Conservation (phyloP, 2,329 filamentous ascomycete species). For the Aspergillus udagawae region DNA sequence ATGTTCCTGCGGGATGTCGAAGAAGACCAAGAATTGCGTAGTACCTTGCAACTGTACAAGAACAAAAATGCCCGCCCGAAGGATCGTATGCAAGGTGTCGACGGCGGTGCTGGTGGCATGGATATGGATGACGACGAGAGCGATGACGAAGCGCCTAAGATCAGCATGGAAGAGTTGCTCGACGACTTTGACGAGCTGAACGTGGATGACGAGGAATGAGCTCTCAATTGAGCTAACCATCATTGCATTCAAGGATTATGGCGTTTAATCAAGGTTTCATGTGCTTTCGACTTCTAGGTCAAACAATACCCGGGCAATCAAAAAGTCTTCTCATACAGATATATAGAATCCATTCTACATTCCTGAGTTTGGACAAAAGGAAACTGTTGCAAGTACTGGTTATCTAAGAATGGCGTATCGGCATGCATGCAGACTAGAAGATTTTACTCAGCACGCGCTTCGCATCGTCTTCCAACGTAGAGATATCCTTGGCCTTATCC, state of each 20-base stretch:
- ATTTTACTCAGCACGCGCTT: slow-evolving; percentile 46
- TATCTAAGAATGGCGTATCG: neutral
- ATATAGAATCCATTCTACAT: neutral
- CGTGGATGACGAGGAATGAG: slow-evolving; percentile 52
- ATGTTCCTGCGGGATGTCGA: slow-evolving; percentile 96
- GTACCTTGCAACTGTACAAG: slow-evolving; percentile 84
- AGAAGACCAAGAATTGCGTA: slow-evolving; percentile 83
- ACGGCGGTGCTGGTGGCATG: slow-evolving; percentile 45
- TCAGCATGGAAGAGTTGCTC: slow-evolving; percentile 76
- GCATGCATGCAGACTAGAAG: slow-evolving; percentile 28
- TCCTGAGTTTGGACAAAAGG: neutral
- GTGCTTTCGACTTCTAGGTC: neutral
- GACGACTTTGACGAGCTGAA: slow-evolving; percentile 91
- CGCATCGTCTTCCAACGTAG: slow-evolving; percentile 33
- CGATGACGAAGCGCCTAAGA: slow-evolving; percentile 64
- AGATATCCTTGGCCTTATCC: slow-evolving; percentile 23
- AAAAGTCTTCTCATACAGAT: neutral
- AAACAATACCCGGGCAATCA: neutral
- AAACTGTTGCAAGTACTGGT: neutral
- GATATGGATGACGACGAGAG: slow-evolving; percentile 57
- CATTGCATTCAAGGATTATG: neutral
- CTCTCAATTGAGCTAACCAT: neutral
- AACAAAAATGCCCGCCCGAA: slow-evolving; percentile 45
- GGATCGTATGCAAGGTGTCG: slow-evolving; percentile 26
- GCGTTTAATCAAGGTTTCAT: neutral